A percentile compares a stretch with the other conserved stretches of the same genome.
Conservation (phyloP, 2,329 filamentous ascomycete species). For the Lithohypha guttulata region DNA sequence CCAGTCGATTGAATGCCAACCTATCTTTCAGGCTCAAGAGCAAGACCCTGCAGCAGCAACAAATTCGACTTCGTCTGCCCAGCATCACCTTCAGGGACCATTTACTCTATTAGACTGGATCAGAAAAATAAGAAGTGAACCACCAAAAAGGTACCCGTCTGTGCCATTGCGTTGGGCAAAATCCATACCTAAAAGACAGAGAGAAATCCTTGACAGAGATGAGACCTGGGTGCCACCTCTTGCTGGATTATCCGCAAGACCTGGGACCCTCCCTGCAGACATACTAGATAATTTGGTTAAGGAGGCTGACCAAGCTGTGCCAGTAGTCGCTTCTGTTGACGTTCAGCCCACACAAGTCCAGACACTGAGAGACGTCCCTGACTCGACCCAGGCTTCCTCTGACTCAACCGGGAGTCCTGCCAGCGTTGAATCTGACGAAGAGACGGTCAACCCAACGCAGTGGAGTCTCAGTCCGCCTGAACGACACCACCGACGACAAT, state of each 20-base stretch:
- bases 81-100: not conserved
- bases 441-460: not conserved
- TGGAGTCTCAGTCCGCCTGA: conserved; percentile 4
- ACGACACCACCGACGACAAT: not conserved
- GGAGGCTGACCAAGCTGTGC: conserved; percentile 7
- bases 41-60: not conserved
- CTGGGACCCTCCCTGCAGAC: conserved; percentile 13
- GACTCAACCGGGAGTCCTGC: not conserved
- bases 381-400: not conserved
- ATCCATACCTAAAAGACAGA: conserved; percentile 12
- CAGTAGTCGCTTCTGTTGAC: no score
- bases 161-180: conserved; percentile 1
- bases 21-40: not conserved
- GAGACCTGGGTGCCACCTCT: conserved; percentile 22
- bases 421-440: conserved; percentile 1
- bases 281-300: conserved; percentile 10
- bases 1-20: conserved; percentile 3
- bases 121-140: conserved; percentile 1
- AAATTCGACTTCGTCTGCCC: not conserved
- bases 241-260: conserved; percentile 12
- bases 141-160: not conserved
- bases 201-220: conserved; percentile 14
- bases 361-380: no score
- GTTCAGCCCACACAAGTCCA: no score
- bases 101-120: conserved; percentile 8